Conservation (phyloP, 2,329 filamentous ascomycete genomes). For the Beauveria sp. region DNA sequence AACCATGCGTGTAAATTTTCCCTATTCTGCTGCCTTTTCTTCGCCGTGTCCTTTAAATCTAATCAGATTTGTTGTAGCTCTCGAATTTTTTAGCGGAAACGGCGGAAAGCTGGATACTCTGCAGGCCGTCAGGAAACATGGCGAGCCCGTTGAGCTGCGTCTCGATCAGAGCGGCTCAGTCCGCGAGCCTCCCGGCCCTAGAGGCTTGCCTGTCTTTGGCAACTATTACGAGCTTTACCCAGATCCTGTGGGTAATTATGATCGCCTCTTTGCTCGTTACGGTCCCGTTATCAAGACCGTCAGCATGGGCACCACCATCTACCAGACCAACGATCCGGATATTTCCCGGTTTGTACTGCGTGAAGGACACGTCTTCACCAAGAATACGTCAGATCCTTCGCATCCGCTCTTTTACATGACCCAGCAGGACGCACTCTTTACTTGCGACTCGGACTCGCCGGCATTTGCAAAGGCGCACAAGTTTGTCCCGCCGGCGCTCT, state of each 20-base stretch:
- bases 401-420: conserved; percentile 31
- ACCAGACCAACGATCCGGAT: conserved; percentile 37
- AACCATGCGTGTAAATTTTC: neutral
- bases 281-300: conserved; percentile 39
- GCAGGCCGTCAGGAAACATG: neutral
- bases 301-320: conserved; percentile 37
- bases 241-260: conserved; percentile 43
- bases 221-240: conserved; percentile 43
- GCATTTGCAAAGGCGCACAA: conserved; percentile 44
- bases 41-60: neutral
- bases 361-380: conserved; percentile 39
- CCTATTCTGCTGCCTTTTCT: neutral
- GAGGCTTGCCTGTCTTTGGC: conserved; percentile 34
- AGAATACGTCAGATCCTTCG: conserved; percentile 38
- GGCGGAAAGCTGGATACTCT: neutral
- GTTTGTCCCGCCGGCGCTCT: conserved; percentile 46
- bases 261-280: conserved; percentile 39
- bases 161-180: conserved; percentile 19
- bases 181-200: conserved; percentile 37
- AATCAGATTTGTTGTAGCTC: neutral
- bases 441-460: conserved; percentile 37
- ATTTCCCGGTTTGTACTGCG: conserved; percentile 32
- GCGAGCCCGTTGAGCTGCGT: neutral
- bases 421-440: conserved; percentile 29
- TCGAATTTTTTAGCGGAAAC: neutral